Percentiles rank a stretch among this genome's conserved stretches.
Conservation (phyloP, 352 stramenopile genomes). For the Pythium coloratum region DNA sequence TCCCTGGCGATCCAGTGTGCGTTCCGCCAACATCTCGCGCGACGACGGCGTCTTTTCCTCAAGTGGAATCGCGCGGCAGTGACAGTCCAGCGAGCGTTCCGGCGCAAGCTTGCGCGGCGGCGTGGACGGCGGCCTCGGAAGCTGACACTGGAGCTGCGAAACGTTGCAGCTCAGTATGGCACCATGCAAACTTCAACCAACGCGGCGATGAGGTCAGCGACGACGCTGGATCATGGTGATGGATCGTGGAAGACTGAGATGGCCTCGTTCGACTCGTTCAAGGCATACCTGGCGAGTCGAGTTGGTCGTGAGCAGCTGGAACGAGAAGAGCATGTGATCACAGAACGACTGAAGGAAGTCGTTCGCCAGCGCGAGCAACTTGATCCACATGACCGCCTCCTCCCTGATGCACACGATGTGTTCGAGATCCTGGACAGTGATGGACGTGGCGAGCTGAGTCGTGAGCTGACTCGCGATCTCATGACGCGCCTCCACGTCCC, state of each 20-base stretch:
- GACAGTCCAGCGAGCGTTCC: conserved; percentile 62
- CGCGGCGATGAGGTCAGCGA: neutral
- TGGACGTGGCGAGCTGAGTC: conserved; percentile 47
- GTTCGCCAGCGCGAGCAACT: conserved; percentile 41
- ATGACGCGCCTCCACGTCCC: conserved; percentile 63
- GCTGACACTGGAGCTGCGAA: conserved; percentile 50
- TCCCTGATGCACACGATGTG: conserved; percentile 59
- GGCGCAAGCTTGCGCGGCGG: conserved; percentile 38
- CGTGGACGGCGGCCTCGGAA: conserved; percentile 40
- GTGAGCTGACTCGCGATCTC: conserved; percentile 45
- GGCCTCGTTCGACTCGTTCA: conserved; percentile 59
- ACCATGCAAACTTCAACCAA: conserved; percentile 15
- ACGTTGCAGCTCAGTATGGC: conserved; percentile 44
- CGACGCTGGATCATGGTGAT: conserved; percentile 2
- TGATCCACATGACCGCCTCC: conserved; percentile 37
- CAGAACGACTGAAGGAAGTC: conserved; percentile 36
- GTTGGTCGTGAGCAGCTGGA: conserved; percentile 52
- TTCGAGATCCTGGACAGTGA: conserved; percentile 72
- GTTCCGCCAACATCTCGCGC: conserved; percentile 65
- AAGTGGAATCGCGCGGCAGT: conserved; percentile 50
- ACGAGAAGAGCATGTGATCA: conserved; percentile 48
- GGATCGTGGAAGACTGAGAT: conserved; percentile 47
- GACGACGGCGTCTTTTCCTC: conserved; percentile 45
- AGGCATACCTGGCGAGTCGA: conserved; percentile 48
- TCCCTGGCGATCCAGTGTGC: conserved; percentile 63